Conservation (phyloP, 1,284 basidiomycete genomes). For the Ceratobasidium sp. region DNA sequence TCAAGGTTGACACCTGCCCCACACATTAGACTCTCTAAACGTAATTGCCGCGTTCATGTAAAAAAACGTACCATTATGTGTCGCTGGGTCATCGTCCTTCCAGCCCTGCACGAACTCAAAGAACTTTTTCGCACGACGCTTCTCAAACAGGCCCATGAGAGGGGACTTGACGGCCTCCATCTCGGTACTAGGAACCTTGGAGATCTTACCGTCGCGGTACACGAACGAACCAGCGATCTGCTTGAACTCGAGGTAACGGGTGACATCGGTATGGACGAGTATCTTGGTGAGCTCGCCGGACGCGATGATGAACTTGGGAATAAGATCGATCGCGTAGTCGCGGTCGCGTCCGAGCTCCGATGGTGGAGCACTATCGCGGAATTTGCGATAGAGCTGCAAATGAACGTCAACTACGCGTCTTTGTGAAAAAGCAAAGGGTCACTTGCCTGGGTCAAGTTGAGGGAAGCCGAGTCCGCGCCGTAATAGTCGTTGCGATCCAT, state of each 20-base stretch:
- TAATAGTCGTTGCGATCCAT: constrained; percentile 99
- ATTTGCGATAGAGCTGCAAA: constrained; percentile 92
- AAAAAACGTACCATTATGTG: constrained; percentile 83
- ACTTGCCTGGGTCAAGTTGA: constrained; percentile 94
- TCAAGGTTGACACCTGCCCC: constrained; percentile 83
- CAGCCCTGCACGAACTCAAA: constrained; percentile 97
- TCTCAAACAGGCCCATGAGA: constrained; percentile 99
- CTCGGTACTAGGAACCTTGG: constrained; percentile 98
- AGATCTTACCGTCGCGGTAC: constrained; percentile 95
- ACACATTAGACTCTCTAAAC: constrained; percentile 17
- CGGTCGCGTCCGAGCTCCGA: constrained; percentile 89
- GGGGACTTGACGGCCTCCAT: constrained; percentile 95
- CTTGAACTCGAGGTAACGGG: constrained; percentile 99
- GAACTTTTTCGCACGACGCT: constrained; percentile 98
- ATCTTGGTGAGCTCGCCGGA: constrained; percentile 98
- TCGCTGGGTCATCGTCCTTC: constrained; percentile 93
- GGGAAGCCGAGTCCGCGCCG: constrained; percentile 95
- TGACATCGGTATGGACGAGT: constrained; percentile 99
- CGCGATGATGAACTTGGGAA: constrained; percentile 97
- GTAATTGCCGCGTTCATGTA: background rate
- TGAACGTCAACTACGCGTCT: constrained; percentile 19
- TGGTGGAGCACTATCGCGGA: constrained; percentile 79
- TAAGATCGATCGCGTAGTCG: constrained; percentile 95
- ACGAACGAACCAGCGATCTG: constrained; percentile 99
- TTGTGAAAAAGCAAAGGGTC: constrained; percentile 45